phyloP scores from a whole-genome alignment of 2,329 filamentous ascomycete genomes.

The Bimuria novae-zelandiae region DNA sequence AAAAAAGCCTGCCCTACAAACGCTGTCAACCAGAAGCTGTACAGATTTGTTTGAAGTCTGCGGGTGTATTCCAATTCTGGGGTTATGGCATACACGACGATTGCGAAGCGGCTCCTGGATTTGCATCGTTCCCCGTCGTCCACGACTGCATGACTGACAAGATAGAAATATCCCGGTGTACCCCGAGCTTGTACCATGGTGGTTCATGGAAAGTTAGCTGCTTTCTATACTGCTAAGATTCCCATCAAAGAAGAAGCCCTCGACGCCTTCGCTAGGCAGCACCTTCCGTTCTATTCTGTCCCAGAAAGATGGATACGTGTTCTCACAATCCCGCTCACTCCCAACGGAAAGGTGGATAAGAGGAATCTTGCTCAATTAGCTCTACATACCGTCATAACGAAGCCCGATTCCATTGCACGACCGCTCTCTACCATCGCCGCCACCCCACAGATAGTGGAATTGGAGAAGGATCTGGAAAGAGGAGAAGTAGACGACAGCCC shows the following conservation, averaged over 20 bases:
- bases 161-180: conserved; percentile 53
- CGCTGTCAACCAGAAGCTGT: no score
- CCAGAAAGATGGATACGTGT: conserved; percentile 53
- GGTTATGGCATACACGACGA: background rate
- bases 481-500: conserved; percentile 4
- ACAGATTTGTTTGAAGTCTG: background rate
- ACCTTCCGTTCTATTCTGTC: conserved; percentile 60
- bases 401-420: background rate
- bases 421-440: background rate
- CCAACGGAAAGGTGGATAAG: conserved; percentile 63
- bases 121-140: background rate
- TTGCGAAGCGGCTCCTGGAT: background rate
- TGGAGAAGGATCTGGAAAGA: conserved; percentile 12
- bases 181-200: conserved; percentile 54
- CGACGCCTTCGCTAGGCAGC: conserved; percentile 46
- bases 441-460: background rate
- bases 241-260: conserved; percentile 38
- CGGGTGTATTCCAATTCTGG: background rate
- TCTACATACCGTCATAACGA: background rate
- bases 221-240: conserved; percentile 53
- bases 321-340: conserved; percentile 54
- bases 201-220: conserved; percentile 55
- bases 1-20: no score
- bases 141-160: background rate
- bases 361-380: conserved; percentile 45